Percentiles rank a stretch among this genome's conserved stretches.
These are phyloP conservation scores for Sergeia podlipaevii DNA, from an alignment of 208 protist genomes.

Conservation along the genomic window DNA sequence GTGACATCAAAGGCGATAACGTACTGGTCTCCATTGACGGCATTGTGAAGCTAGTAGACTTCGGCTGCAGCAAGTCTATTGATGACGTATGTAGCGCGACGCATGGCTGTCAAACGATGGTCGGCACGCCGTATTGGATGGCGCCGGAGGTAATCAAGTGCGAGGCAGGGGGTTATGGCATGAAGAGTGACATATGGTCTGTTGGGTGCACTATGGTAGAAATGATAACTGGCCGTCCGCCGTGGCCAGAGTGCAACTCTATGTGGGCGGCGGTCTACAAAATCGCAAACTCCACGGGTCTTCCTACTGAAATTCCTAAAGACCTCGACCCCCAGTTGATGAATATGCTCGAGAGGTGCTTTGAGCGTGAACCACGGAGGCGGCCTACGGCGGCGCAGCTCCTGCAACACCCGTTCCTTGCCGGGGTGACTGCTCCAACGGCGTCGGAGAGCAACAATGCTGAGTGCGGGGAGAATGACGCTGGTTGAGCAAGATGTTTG, in stretches of 20 bases:
- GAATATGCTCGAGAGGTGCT: slow-evolving; percentile 70
- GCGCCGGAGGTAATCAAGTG: slow-evolving; percentile 90
- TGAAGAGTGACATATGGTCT: slow-evolving; percentile 94
- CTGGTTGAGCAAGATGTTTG: no score
- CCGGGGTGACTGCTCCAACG: slow-evolving; percentile 15
- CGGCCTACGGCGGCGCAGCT: slow-evolving; percentile 61
- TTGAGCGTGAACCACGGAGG: slow-evolving; percentile 75
- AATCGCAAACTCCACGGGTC: slow-evolving; percentile 78
- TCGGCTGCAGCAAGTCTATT: slow-evolving; percentile 88
- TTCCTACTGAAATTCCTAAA: slow-evolving; percentile 79
- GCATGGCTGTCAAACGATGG: slow-evolving; percentile 74
- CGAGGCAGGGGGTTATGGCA: slow-evolving; percentile 86
- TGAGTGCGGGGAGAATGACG: no score
- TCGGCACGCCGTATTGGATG: slow-evolving; percentile 92
- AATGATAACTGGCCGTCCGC: slow-evolving; percentile 90
- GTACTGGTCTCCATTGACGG: slow-evolving; percentile 84
- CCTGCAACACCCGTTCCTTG: slow-evolving; percentile 70
- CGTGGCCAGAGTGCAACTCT: slow-evolving; percentile 88
- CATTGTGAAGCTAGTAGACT: slow-evolving; percentile 90
- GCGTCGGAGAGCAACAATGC: not conserved
- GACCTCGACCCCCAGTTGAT: slow-evolving; percentile 74
- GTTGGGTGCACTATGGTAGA: slow-evolving; percentile 93
- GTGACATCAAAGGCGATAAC: slow-evolving; percentile 92
- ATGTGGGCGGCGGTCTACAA: slow-evolving; percentile 88
- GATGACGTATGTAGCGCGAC: slow-evolving; percentile 80